Percentiles rank a stretch among this genome's conserved stretches.
phyloP scores from a whole-genome alignment of 225 moss, liverwort and hornwort genomes.

The Rhytidiadelphus loreus region DNA sequence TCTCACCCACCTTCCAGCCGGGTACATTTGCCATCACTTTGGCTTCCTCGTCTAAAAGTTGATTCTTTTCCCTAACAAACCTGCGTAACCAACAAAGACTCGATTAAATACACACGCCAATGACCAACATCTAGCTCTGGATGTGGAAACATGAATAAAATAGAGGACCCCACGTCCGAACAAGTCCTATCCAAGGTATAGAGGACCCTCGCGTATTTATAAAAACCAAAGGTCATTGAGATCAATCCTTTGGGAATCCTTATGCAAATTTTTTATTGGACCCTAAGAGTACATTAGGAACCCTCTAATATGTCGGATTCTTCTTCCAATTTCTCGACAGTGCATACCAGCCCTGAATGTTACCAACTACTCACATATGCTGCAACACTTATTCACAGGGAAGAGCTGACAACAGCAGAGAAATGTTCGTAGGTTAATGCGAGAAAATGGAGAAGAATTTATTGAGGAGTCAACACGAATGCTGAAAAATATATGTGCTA shows the following conservation, averaged over 20 bases:
- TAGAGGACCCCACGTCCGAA: neutral
- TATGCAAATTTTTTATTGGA: neutral
- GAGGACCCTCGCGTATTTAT: neutral
- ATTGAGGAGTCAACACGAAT: neutral
- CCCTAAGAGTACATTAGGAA: neutral
- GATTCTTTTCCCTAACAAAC: constrained; percentile 48
- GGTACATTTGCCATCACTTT: constrained; percentile 71
- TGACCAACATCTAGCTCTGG: neutral
- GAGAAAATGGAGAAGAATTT: neutral
- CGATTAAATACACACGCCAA: neutral
- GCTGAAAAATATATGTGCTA: neutral
- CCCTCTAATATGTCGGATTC: neutral
- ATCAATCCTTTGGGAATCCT: neutral
- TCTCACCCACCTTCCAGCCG: constrained; percentile 88
- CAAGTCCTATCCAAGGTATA: neutral
- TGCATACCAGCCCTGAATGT: neutral
- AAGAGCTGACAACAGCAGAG: neutral
- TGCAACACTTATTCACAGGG: neutral
- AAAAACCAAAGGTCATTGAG: neutral
- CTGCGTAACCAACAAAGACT: constrained; percentile 7
- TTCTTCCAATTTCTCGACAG: neutral
- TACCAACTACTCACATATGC: neutral
- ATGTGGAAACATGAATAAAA: neutral
- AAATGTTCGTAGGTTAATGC: neutral
- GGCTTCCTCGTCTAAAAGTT: constrained; percentile 63